These are phyloP conservation scores for Cryphonectria naterciae DNA, from an alignment of 2,329 filamentous ascomycete genomes.

Conservation along the genomic window DNA sequence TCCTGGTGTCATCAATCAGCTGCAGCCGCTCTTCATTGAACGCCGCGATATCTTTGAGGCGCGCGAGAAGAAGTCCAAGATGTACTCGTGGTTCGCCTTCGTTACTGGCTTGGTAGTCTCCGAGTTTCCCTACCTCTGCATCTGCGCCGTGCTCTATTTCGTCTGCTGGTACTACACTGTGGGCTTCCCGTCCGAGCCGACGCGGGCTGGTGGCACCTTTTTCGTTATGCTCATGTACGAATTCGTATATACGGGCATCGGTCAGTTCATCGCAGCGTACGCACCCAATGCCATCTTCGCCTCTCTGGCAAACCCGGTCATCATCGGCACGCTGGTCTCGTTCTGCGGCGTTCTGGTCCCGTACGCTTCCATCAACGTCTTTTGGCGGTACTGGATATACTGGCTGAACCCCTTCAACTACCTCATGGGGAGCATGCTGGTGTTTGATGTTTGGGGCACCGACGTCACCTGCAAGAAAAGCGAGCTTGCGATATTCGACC, in stretches of 20 bases:
- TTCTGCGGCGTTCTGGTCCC: slow-evolving; percentile 79
- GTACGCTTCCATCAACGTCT: slow-evolving; percentile 61
- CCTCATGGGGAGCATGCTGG: slow-evolving; percentile 59
- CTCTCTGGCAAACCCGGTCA: slow-evolving; percentile 58
- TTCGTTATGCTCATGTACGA: slow-evolving; percentile 64
- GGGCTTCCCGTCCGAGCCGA: slow-evolving; percentile 47
- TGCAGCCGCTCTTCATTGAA: slow-evolving; percentile 62
- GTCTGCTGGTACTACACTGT: slow-evolving; percentile 63
- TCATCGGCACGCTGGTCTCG: slow-evolving; percentile 62
- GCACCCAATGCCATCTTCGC: slow-evolving; percentile 65
- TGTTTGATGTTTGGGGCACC: slow-evolving; percentile 51
- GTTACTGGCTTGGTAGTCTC: slow-evolving; percentile 56
- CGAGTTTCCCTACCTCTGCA: slow-evolving; percentile 49
- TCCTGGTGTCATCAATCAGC: slow-evolving; percentile 60
- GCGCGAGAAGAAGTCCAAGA: slow-evolving; percentile 64
- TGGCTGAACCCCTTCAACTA: slow-evolving; percentile 67
- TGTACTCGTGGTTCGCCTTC: slow-evolving; percentile 64
- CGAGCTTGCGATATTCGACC: slow-evolving; percentile 59
- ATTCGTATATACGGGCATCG: slow-evolving; percentile 63
- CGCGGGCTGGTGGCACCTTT: slow-evolving; percentile 47
- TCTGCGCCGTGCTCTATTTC: slow-evolving; percentile 53
- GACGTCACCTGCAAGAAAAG: slow-evolving; percentile 41
- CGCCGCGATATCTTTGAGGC: slow-evolving; percentile 61
- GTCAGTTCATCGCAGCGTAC: slow-evolving; percentile 65
- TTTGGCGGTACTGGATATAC: slow-evolving; percentile 72